Evolutionary conservation across 306 rosid species (phyloP), one percentile per base, ranked within the genome.

Genomic region (Arachis hypogaea): DNA sequence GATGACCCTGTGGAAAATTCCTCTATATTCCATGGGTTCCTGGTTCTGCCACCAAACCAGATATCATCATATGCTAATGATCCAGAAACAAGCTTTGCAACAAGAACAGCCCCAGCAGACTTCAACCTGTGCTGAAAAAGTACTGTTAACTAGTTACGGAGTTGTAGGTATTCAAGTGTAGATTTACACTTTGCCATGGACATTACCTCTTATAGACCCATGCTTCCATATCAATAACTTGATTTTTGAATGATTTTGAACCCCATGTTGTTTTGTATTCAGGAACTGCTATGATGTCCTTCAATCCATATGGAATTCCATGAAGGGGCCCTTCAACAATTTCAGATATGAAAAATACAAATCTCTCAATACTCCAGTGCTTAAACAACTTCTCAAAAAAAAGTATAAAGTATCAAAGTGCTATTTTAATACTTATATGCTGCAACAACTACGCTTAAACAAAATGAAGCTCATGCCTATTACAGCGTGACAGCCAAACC

Each of bases 11-110:
- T 88, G 42, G 92, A 71, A 79, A 88, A 90, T 65, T 93, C 93
- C 79, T 84, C 82, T 38, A 93, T 85, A 75, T 88, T 93, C 98
- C 97, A 88, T 8, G 89, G 90, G 55, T 88, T 90, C 77, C 93
- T 89, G 4, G 97, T 88, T 82, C 95, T 80, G 10, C 97, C 93
- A 7, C 95, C 95, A 63, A 88, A 93, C 98, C 93, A 88, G 63
- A 93, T 83, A 77, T 90, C 97, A 78, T 93, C 91, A 74, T 88
- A 93, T 56, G 96, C 96, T 79, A 93, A 81, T 9, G 89, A 84
- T 72, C 95, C 93, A 55, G 93, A 16, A 76, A 85, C 98, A 80
- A 90, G 95, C 82, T 88, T 93, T 52, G 96, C 91, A 76, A 88
- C 88, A 14, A 93, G 96, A 85, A 93, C 88, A 1, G 89, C 89